A percentile compares a stretch with the other conserved stretches of the same genome.
phyloP scores from a whole-genome alignment of 1,284 basidiomycete species.

The Pseudozyma sp. region DNA sequence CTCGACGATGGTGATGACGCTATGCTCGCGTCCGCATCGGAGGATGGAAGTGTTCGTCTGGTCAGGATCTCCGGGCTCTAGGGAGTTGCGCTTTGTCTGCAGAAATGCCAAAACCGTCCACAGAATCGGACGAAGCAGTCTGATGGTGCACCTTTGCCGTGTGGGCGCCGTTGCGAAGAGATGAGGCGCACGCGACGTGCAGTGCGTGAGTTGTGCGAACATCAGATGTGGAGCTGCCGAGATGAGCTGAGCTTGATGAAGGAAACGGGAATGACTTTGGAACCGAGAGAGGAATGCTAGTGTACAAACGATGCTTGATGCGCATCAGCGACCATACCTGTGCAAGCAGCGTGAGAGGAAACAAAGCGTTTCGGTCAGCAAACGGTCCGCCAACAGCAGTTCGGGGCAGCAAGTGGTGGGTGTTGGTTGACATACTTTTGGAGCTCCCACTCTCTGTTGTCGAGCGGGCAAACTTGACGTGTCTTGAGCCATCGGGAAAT shows the following conservation, averaged over 20 bases:
- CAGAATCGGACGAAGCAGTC: too few relatives aligned
- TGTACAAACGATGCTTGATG: slow-evolving; percentile 18
- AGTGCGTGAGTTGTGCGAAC: too few relatives aligned
- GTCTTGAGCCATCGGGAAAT: slow-evolving; percentile 99
- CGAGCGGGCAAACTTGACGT: slow-evolving; percentile 96
- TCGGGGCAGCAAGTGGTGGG: background rate
- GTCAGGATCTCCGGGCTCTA: slow-evolving; percentile 20
- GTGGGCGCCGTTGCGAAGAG: background rate
- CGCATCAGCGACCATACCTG: slow-evolving; percentile 41
- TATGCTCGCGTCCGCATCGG: slow-evolving; percentile 50
- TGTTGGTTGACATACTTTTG: slow-evolving; percentile 79
- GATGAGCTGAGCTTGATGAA: background rate
- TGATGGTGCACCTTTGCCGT: too few relatives aligned
- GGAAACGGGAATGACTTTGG: slow-evolving; percentile 4
- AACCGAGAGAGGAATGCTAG: slow-evolving; percentile 19
- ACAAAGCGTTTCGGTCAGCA: slow-evolving; percentile 4
- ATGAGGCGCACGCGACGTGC: too few relatives aligned
- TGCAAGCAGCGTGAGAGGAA: background rate
- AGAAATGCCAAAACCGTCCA: too few relatives aligned
- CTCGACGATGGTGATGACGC: slow-evolving; percentile 44
- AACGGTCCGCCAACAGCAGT: background rate
- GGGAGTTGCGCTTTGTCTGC: background rate
- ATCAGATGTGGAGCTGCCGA: too few relatives aligned
- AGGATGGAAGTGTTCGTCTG: slow-evolving; percentile 57
- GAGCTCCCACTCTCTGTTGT: slow-evolving; percentile 89